Conservation (phyloP, 2,329 filamentous ascomycete species). For the Xylariaceae sp. region DNA sequence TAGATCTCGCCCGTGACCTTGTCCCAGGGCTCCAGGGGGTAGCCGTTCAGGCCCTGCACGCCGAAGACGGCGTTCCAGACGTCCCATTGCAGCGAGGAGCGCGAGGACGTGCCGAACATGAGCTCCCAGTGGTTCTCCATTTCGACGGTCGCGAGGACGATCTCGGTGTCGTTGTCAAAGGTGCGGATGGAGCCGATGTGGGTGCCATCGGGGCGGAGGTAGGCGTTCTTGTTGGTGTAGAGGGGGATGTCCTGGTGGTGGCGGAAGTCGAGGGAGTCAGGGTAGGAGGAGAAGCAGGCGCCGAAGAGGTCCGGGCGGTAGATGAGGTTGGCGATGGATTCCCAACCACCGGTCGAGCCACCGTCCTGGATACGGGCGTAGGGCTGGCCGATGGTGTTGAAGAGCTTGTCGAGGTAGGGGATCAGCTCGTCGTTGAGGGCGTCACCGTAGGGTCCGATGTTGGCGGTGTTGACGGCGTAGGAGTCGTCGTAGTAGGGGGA, state of each 20-base stretch:
- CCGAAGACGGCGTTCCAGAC: conserved; percentile 25
- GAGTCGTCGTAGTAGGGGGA: conserved; percentile 24
- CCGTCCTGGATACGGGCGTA: conserved; percentile 24
- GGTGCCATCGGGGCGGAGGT: conserved; percentile 13
- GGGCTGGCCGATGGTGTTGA: conserved; percentile 21
- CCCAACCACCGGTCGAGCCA: conserved; percentile 24
- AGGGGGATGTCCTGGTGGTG: conserved; percentile 22
- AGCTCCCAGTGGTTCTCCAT: conserved; percentile 27
- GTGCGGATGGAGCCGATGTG: conserved; percentile 18
- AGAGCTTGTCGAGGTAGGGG: conserved; percentile 20
- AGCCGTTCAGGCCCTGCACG: conserved; percentile 21
- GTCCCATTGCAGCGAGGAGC: conserved; percentile 23
- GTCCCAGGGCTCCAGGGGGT: conserved; percentile 25
- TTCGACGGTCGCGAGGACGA: conserved; percentile 14
- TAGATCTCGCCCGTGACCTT: conserved; percentile 26
- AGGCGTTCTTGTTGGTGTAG: conserved; percentile 23
- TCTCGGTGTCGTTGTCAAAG: conserved; percentile 8
- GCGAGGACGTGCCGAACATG: conserved; percentile 23
- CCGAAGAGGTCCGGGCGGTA: conserved; percentile 25
- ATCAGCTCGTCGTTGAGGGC: conserved; percentile 25
- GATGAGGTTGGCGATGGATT: conserved; percentile 20
- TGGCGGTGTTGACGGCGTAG: conserved; percentile 24
- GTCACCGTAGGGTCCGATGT: conserved; percentile 23
- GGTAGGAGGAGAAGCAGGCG: conserved; percentile 25
- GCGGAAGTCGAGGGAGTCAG: conserved; percentile 22